Base-by-base conservation (phyloP, 225 moss, liverwort and hornwort genomes). In the Takakia lepidozioides region DNA sequence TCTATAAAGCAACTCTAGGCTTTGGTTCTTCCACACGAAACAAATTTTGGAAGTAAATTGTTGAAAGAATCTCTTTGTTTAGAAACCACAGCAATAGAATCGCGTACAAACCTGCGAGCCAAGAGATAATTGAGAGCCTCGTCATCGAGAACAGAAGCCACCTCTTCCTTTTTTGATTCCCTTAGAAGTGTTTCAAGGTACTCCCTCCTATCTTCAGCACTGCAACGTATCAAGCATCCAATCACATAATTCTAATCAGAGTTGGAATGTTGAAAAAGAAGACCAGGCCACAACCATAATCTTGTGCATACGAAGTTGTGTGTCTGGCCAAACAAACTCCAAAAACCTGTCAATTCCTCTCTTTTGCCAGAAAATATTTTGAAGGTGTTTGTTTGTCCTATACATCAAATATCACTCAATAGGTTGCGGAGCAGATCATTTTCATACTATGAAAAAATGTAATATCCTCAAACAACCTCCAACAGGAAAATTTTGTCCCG, bases 151-250 rank as follows among this genome's bases (percentile, higher is more conserved):
- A 98, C 87, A 65, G 85, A 85, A 61, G 98, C 87, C 44, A 91
- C 75, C 46, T 98, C 98, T 51, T 98, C 98, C 64, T 91, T 98
- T 69, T 98, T 98, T 3, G 83, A 72, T 63, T 98, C 98, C 69
- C 98, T 77, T 41, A 98, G 75, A 21, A 98, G 78, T 46, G 98
- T 80, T 66, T 98, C 98, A 20, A 98, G 81, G 59, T 98, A 98
- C 45, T 98, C 98, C 69, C 91, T 80, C 56, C 98, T 76, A 65
- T 98, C 98, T 76, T 98, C 98, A 41, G 98, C 91, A 91, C 98
- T 98, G 83, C n/a, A n/a, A n/a, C n/a, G n/a, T n/a, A n/a, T 17
- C 25, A 18, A 21, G 25, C n/a, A 41, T 3, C 41, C 17, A 4
- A 3, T 19, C 10, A 5, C 41, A 19, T 19, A 2, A 13, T 20